Conservation (phyloP, 495 filamentous ascomycete genomes). For the Aspergillus cristatus region DNA sequence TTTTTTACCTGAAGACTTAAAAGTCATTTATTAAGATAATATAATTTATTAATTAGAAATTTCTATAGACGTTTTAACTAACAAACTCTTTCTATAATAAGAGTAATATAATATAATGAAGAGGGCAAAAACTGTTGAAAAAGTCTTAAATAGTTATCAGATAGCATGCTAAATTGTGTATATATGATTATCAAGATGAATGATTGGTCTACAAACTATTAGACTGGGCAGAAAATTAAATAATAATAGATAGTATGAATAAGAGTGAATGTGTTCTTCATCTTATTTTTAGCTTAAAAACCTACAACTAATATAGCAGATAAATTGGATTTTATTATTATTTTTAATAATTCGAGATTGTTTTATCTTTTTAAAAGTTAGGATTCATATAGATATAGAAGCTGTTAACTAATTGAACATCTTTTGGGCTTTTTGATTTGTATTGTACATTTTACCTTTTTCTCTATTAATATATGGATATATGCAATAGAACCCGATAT, state of each 20-base stretch:
- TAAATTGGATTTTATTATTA: background rate
- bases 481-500: no score
- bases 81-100: background rate
- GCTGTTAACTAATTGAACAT: background rate
- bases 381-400: background rate
- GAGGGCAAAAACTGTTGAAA: no score
- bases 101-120: no score
- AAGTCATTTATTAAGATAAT: background rate
- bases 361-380: background rate
- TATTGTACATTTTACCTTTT: no score
- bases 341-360: background rate
- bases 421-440: no score
- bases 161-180: no score
- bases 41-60: background rate
- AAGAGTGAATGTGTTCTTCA: background rate
- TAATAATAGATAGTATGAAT: no score
- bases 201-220: no score
- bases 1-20: background rate
- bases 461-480: no score
- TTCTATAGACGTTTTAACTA: background rate
- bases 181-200: no score
- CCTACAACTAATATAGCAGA: background rate
- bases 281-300: background rate
- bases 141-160: no score
- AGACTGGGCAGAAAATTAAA: no score